These are phyloP conservation scores for Sugiyamaella castrensis DNA, from an alignment of 1,139 yeast genomes.

Conservation along the genomic window DNA sequence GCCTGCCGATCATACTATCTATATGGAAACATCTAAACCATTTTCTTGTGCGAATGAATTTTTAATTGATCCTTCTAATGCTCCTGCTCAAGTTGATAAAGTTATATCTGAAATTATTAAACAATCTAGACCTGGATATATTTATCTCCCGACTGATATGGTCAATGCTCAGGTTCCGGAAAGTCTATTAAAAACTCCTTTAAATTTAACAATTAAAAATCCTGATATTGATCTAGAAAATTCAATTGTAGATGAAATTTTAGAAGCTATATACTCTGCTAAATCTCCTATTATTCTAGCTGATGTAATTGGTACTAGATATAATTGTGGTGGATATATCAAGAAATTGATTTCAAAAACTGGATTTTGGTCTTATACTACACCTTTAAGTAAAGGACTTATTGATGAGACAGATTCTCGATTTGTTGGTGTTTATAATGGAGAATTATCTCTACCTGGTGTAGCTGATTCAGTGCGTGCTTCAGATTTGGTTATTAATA, in stretches of 20 bases:
- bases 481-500: slow-evolving; percentile 39
- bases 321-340: slow-evolving; percentile 44
- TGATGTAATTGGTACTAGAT: slow-evolving; percentile 64
- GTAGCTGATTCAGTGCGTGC: slow-evolving; percentile 39
- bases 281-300: slow-evolving; percentile 60
- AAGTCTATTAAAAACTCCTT: slow-evolving; percentile 34
- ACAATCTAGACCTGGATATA: slow-evolving; percentile 72
- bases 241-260: slow-evolving; percentile 46
- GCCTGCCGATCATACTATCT: slow-evolving; percentile 53
- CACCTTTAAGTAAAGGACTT: slow-evolving; percentile 53
- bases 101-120: slow-evolving; percentile 56
- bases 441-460: slow-evolving; percentile 47
- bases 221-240: slow-evolving; percentile 32
- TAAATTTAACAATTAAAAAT: slow-evolving; percentile 31
- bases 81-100: slow-evolving; percentile 59
- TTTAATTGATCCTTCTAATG: slow-evolving; percentile 48
- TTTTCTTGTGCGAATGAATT: slow-evolving; percentile 60
- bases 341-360: slow-evolving; percentile 48
- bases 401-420: slow-evolving; percentile 59
- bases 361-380: slow-evolving; percentile 45
- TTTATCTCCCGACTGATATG: slow-evolving; percentile 71
- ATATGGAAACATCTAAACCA: slow-evolving; percentile 57
- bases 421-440: slow-evolving; percentile 65
- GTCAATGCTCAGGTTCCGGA: slow-evolving; percentile 48
- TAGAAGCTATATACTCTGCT: slow-evolving; percentile 50